These are phyloP conservation scores for Lactarius hengduanensis DNA, from an alignment of 768 basidiomycete species.

Conservation along the genomic window DNA sequence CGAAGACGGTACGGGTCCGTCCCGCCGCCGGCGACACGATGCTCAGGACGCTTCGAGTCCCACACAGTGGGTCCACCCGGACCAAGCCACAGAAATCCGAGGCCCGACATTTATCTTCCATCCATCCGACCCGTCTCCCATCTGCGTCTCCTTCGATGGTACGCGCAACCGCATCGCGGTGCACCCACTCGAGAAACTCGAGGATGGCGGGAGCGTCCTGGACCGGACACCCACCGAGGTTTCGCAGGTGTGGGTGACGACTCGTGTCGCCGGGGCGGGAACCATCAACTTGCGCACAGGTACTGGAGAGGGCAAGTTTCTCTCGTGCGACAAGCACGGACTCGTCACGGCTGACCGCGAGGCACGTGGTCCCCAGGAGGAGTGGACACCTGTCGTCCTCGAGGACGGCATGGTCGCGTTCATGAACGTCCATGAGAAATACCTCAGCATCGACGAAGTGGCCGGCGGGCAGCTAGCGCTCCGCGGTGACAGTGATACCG, in stretches of 20 bases:
- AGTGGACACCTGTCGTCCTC: constrained; percentile 84
- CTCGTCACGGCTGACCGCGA: constrained; percentile 82
- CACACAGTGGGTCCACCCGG: constrained; percentile 80
- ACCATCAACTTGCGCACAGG: constrained; percentile 87
- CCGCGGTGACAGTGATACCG: constrained; percentile 80
- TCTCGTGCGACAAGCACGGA: constrained; percentile 85
- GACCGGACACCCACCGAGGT: constrained; percentile 78
- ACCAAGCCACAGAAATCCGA: constrained; percentile 68
- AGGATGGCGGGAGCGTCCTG: constrained; percentile 49
- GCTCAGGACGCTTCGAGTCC: constrained; percentile 61
- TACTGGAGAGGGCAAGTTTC: constrained; percentile 85
- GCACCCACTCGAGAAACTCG: constrained; percentile 60
- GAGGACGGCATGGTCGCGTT: constrained; percentile 87
- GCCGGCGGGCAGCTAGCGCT: constrained; percentile 78
- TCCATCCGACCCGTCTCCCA: constrained; percentile 75
- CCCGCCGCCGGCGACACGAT: constrained; percentile 48
- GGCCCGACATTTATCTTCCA: constrained; percentile 87
- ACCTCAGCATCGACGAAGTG: constrained; percentile 80
- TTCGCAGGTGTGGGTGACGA: constrained; percentile 88
- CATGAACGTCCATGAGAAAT: constrained; percentile 87
- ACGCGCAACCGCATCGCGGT: constrained; percentile 73
- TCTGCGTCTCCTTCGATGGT: constrained; percentile 75
- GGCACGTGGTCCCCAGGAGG: constrained; percentile 90
- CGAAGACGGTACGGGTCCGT: constrained; percentile 45
- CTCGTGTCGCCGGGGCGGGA: constrained; percentile 77